Base-by-base conservation (phyloP, 331 rosid genomes). In the Phaseolus coccineus region DNA sequence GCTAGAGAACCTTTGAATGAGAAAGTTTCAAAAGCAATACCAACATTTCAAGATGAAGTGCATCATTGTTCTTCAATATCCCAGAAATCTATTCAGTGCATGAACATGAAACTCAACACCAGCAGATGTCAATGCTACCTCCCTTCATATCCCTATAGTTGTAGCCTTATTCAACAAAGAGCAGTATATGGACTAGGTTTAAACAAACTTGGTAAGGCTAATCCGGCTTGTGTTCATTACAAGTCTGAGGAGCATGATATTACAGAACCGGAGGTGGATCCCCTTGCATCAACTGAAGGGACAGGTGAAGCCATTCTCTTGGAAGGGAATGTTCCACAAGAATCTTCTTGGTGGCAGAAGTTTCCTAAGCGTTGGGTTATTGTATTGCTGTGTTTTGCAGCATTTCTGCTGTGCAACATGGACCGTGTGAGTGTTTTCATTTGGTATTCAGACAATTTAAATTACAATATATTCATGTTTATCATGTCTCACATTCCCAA, bases 311-410 rank as follows among this genome's bases (percentile, higher is more conserved):
- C 97, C 77, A 71, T 87, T 85, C 81, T 90, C 70, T 59, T 86
- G 6, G 91, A 81, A 56, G 92, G 88, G 69, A 83, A 75, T 80
- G 63, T 71, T 66, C 84, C 42, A 39, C 83, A 85, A 77, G 74
- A 35, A 28, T 85, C 92, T 31, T 77, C 94, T 74, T 88, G 90
- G 97, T 84, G 93, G 97, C 89, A 86, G 85, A 75, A 84, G 66
- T 79, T 94, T 87, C 98, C 98, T 37, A 94, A 89, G 86, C 97
- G 98, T 28, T 94, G 94, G 97, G 90, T 86, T 86, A 88, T 94
- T 82, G 98, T 94, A 30, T 81, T 94, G 84, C 90, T 94, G 50
- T 94, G 98, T 84, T 94, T 91, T 84, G 8, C 89, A 15, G 87
- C 98, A 65, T 92, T 94, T 81, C 89, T 92, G 15, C 84, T 94